Conservation (phyloP, 1,284 basidiomycete genomes). For the Naganishia liquefaciens region DNA sequence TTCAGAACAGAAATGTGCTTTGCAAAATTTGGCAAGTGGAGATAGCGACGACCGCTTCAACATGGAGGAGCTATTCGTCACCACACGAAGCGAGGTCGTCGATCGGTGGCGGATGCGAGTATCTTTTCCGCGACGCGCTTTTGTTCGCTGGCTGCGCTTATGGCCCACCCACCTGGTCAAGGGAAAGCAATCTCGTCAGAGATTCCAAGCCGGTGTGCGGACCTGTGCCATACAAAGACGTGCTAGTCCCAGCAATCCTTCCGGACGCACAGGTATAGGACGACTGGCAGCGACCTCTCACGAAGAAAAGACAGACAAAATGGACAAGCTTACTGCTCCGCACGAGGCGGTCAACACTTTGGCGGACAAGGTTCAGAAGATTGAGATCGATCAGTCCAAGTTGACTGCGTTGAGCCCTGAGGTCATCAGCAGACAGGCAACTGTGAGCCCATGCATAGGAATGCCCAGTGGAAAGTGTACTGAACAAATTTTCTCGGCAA, state of each 20-base stretch:
- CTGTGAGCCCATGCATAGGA: conserved; percentile 46
- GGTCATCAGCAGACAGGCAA: conserved; percentile 95
- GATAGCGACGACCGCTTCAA: not conserved
- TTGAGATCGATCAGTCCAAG: conserved; percentile 74
- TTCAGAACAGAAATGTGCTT: not conserved
- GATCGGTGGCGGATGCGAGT: conserved; percentile 25
- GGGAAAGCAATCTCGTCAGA: conserved; percentile 5
- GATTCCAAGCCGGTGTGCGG: not conserved
- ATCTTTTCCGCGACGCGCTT: conserved; percentile 19
- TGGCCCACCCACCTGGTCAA: not conserved
- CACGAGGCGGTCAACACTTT: conserved; percentile 30
- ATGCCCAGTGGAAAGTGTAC: not conserved
- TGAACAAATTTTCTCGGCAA: conserved; percentile 1
- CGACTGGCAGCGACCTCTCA: not conserved
- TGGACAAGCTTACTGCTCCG: conserved; percentile 19
- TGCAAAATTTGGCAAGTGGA: not conserved
- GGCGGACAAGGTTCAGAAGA: conserved; percentile 35
- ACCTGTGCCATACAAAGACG: not conserved
- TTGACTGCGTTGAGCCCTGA: conserved; percentile 90
- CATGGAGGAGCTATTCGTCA: conserved; percentile 1
- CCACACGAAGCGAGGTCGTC: not conserved
- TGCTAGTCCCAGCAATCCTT: not conserved
- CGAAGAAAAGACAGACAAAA: conserved; percentile 6
- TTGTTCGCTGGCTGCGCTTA: conserved; percentile 1
- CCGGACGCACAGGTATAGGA: not conserved